Evolutionary conservation across 2,329 filamentous ascomycete genomes (phyloP).

Genomic region (Lojkania enalia): DNA sequence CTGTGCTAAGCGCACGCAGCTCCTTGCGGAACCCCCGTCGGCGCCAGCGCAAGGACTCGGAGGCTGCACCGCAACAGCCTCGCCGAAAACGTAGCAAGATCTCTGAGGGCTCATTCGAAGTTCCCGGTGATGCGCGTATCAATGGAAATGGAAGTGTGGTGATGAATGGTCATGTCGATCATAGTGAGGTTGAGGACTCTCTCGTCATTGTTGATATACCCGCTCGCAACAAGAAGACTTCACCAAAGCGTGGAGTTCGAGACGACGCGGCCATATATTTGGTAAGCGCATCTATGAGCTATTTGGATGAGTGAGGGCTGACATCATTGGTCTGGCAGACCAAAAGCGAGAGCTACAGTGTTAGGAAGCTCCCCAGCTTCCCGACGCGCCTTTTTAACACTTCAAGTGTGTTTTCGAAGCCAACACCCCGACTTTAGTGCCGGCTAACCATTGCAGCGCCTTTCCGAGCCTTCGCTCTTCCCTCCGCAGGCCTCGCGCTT

Average conservation of each 20-base stretch:
- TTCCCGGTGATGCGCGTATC: constrained; percentile 26
- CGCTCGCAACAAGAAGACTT: constrained; percentile 45
- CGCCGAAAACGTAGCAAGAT: constrained; percentile 54
- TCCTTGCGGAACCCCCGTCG: constrained; percentile 51
- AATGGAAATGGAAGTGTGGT: constrained; percentile 38
- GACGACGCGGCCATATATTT: constrained; percentile 69
- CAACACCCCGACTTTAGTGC: constrained; percentile 10
- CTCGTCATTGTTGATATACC: constrained; percentile 44
- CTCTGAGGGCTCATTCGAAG: constrained; percentile 46
- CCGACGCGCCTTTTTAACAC: constrained; percentile 75
- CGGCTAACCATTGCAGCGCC: constrained; percentile 34
- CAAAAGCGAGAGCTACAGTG: constrained; percentile 80
- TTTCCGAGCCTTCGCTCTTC: constrained; percentile 53
- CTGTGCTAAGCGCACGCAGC: constrained; percentile 41
- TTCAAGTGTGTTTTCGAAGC: constrained; percentile 58
- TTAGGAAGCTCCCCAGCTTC: constrained; percentile 80
- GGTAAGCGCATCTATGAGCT: constrained; percentile 53
- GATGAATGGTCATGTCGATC: constrained; percentile 39
- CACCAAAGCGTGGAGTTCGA: constrained; percentile 61
- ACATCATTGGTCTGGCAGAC: constrained; percentile 57
- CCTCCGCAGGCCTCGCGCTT: constrained; percentile 71
- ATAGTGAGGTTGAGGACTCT: constrained; percentile 32
- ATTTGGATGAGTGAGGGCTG: constrained; percentile 11
- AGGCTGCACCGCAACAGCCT: constrained; percentile 47
- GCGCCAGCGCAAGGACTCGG: constrained; percentile 51